Base-by-base conservation (phyloP, 768 basidiomycete species). In the Termitomyces sp. region DNA sequence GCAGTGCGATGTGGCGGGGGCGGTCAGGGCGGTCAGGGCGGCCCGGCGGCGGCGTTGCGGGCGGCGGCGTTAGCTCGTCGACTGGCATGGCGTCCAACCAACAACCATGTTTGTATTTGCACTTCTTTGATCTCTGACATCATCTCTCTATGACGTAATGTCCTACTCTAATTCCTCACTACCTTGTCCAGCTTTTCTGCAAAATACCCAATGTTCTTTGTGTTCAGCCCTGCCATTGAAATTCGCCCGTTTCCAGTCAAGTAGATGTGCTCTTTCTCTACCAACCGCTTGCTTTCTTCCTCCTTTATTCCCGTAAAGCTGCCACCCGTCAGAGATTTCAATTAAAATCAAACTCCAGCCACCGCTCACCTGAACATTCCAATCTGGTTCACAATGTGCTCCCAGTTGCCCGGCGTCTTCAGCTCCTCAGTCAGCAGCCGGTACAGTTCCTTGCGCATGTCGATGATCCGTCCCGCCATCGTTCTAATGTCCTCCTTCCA, bases 301-400 rank as follows among this genome's bases (percentile, higher is more conserved):
- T 76, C 68, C 53, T 71, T 83, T 68, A 97, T 76, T 21, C 93
- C 94, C 30, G 93, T 95, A 73, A 89, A 95, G 70, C 91, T 92
- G 68, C 24, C 4, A 2, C 0, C 5, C 15, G 35, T 50, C 35
- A 50, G 37, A 7, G 10, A 2, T 7, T 2, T 2, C 30, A 32
- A 28, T 7, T 5, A 28, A 4, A 28, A 7, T 9, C 30, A 32
- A 32, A 32, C 30, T 2, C 3, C 19, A 28, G 5, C 17, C 14
- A 15, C n/a, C 17, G 17, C 77, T 57, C 68, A 93, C 85, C 90
- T 93, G 79, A 95, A 97, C 95, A 96, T 97, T 54, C 95, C 96
- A 71, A 98, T 98, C 77, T 98, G 97, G 51, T 84, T 82, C 63
- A 88, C 75, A 64, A 99, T 96, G 71, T 98, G 96, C n/a, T 87